These are phyloP conservation scores for Cutaneotrichosporon sp. DNA, from an alignment of 1,284 basidiomycete species.

Conservation along the genomic window DNA sequence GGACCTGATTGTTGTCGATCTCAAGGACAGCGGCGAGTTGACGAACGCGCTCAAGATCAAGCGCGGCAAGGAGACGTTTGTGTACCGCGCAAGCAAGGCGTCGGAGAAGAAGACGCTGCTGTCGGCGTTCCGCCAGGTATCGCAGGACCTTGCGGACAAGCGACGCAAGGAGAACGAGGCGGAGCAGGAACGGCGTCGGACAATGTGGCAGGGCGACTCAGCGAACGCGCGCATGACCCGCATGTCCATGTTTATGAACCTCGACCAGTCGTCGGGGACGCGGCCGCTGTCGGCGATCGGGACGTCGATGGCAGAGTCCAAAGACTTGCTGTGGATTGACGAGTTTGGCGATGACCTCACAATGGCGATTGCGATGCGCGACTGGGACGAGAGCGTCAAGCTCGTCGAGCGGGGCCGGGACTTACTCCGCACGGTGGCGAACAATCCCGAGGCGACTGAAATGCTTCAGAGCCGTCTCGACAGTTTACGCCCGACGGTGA, in stretches of 20 bases:
- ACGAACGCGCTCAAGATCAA: conserved; percentile 95
- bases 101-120: conserved; percentile 83
- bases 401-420: conserved; percentile 80
- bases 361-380: conserved; percentile 80
- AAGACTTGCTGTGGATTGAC: conserved; percentile 75
- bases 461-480: conserved; percentile 56
- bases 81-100: conserved; percentile 76
- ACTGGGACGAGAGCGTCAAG: conserved; percentile 79
- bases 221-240: conserved; percentile 11
- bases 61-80: conserved; percentile 86
- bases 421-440: conserved; percentile 56
- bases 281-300: conserved; percentile 61
- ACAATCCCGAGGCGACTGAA: conserved; percentile 32
- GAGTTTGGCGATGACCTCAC: conserved; percentile 88
- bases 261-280: conserved; percentile 9
- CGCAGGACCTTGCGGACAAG: conserved; percentile 81
- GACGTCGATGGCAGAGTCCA: conserved; percentile 55
- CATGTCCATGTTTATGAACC: conserved; percentile 19
- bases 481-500: conserved; percentile 64
- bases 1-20: conserved; percentile 89
- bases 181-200: conserved; percentile 79
- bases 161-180: conserved; percentile 86
- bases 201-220: conserved; percentile 63
- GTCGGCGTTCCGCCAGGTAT: conserved; percentile 79
- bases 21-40: conserved; percentile 88